A percentile compares a stretch with the other conserved stretches of the same genome.
phyloP scores from a whole-genome alignment of 2,329 filamentous ascomycete species.

The Clonostachys chloroleuca region DNA sequence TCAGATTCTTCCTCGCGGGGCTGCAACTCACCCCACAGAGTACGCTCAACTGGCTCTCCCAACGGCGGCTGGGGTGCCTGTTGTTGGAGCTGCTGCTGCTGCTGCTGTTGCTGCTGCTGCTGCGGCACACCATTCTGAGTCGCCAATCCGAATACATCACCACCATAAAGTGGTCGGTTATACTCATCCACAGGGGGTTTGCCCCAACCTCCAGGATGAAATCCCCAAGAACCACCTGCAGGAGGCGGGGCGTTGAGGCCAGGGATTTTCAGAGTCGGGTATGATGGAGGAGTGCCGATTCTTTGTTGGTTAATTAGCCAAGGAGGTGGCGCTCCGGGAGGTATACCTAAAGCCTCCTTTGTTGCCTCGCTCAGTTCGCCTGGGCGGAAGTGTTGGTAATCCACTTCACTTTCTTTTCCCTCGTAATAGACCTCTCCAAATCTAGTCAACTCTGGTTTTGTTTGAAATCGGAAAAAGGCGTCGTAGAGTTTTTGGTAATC shows the following conservation, averaged over 20 bases:
- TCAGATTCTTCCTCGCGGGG: conserved; percentile 71
- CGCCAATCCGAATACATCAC: conserved; percentile 85
- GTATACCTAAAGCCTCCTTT: conserved; percentile 90
- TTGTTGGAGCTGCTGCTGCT: conserved; percentile 28
- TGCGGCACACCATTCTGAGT: conserved; percentile 27
- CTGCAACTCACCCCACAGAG: conserved; percentile 89
- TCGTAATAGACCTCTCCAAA: conserved; percentile 99
- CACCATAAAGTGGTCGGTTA: conserved; percentile 86
- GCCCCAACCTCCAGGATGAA: conserved; percentile 90
- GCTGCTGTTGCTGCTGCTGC: conserved; percentile 14
- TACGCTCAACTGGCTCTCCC: conserved; percentile 80
- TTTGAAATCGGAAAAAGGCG: conserved; percentile 97
- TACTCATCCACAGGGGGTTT: conserved; percentile 94
- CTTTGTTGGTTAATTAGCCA: conserved; percentile 98
- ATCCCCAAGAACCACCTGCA: conserved; percentile 87
- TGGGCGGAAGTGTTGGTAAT: conserved; percentile 82
- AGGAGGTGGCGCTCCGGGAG: conserved; percentile 85
- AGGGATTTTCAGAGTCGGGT: conserved; percentile 91
- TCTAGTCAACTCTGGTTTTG: conserved; percentile 86
- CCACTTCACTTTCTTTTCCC: conserved; percentile 96
- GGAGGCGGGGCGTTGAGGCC: conserved; percentile 92
- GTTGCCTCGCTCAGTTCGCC: conserved; percentile 87
- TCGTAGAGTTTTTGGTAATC: conserved; percentile 98
- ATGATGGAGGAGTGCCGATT: conserved; percentile 88
- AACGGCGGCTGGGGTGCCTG: conserved; percentile 32